Evolutionary conservation across 1,139 yeast genomes (phyloP), one percentile per base, ranked within the genome.

Genomic region (Wickerhamiella pararugosa): DNA sequence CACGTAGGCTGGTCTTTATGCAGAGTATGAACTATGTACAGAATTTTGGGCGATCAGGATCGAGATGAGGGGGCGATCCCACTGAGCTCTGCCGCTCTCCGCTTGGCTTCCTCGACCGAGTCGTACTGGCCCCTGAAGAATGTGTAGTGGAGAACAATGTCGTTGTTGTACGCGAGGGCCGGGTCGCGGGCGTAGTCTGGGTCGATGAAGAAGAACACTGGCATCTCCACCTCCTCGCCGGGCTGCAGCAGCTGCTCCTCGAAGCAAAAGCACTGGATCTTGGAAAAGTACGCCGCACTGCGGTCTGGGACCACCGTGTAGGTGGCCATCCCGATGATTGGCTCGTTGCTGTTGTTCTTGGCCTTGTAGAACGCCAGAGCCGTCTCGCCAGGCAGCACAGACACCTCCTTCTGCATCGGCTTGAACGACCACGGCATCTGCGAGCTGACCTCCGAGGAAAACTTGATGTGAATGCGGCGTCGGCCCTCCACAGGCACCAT

Each of bases 161-260:
- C 95, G 54, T 86, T 92, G 39, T 87, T 78, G 55, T 83, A 80
- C 59, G 92, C 74, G 92, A 90, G 83, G 36, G 76, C 71, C 6
- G 98, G 97, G 58, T 92, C 99, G 49, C 79, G 79, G 37, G 94
- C 94, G 62, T 83, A 90, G 51, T 92, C 98, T 0, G 99, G 99
- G 58, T 92, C 99, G 44, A 92, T 82, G 61, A 92, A 92, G 71
- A 92, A 92, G 65, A 92, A 92, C 11, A 90, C 87, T 0, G 99
- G 99, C 98, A 92, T 90, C 57, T 92, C 99, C 10, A 92, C 94
- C 59, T 90, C 97, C 64, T 92, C 99, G 5, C 97, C 97, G 1
- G 96, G 95, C 45, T 79, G 72, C 50, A 90, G 67, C 59, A 84
- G 72, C 62, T 90, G 99, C 59, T 90, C 98, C 63, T 90, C 99